These are phyloP conservation scores for Microbotryum silenes-acaulis DNA, from an alignment of 1,284 basidiomycete genomes.

Conservation along the genomic window DNA sequence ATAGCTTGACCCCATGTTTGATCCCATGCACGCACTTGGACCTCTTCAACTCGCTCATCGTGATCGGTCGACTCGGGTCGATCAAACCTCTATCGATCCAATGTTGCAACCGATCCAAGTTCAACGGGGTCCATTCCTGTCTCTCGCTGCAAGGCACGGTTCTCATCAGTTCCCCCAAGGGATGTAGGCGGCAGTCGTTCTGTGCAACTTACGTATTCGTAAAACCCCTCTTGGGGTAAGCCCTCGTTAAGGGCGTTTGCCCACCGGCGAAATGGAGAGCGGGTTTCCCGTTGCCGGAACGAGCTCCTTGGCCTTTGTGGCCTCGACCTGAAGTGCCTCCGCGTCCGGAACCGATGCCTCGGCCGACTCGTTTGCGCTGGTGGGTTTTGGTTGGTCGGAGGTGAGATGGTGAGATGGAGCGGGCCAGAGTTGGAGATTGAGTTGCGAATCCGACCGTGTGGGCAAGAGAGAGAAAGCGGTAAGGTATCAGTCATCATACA, in stretches of 20 bases:
- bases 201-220: constrained; percentile 64
- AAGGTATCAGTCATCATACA: neutral
- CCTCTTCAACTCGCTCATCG: constrained; percentile 70
- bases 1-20: constrained; percentile 82
- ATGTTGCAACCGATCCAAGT: constrained; percentile 76
- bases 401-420: neutral
- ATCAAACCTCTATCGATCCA: constrained; percentile 84
- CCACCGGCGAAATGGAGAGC: constrained; percentile 77
- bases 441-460: neutral
- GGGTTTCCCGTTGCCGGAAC: constrained; percentile 81
- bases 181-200: too few species aligned
- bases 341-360: constrained; percentile 81
- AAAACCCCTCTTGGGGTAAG: constrained; percentile 91
- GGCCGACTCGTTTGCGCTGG: constrained; percentile 82
- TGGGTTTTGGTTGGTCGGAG: neutral
- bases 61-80: constrained; percentile 72
- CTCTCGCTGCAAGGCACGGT: constrained; percentile 1
- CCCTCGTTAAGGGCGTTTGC: constrained; percentile 85
- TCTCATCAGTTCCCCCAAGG: too few species aligned
- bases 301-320: constrained; percentile 91
- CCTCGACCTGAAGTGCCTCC: constrained; percentile 89
- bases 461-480: neutral
- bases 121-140: constrained; percentile 50
- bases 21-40: constrained; percentile 83
- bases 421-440: neutral